Evolutionary conservation across 495 filamentous ascomycete genomes (phyloP), one percentile per base, ranked within the genome.

Genomic region (Penicillium riverlandense): DNA sequence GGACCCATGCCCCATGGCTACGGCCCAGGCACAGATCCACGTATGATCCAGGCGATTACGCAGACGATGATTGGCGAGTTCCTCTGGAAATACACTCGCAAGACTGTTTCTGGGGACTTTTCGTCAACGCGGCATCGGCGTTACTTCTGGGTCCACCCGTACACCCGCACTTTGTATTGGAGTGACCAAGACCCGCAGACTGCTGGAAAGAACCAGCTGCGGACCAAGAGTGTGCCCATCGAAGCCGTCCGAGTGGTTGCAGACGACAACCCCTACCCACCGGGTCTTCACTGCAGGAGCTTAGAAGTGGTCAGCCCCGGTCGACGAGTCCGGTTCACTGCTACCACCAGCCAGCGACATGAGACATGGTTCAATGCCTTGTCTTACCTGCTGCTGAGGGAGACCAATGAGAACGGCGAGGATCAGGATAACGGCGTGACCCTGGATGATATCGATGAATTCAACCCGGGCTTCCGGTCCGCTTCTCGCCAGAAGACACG

Each of bases 1-100:
- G 68, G 75, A 36, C 69, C 76, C 12, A 74, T 83, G 43, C 65
- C 80, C 11, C 70, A 79, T 10, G 82, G 78, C 29, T 64, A 70
- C 30, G 53, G 52, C 11, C 61, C 75, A 29, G 75, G 74, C 31
- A 95, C 90, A 0, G 92, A 98, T 63, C 91, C 92, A 40, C 83
- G 92, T 48, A 97, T 98, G 89, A 97, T 98, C 45, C 91, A 97
- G 71, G 92, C 92, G 36, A 96, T 98, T 49, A 97, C 94, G 6
- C 92, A 98, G 65, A 98, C 92, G 9, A 98, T 98, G 92, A 97
- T 97, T 57, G 92, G 92, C 41, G 92, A 98, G 58, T 96, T 90
- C 62, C 77, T 97, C 11, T 98, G 92, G 92, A 98, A 98, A 58
- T 98, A 98, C 64, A 97, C 91, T 1, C 84, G 94, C 48, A 94